Percentiles rank a stretch among this genome's conserved stretches.
phyloP scores from a whole-genome alignment of 441 rosid genomes.

The Daphne laureola region DNA sequence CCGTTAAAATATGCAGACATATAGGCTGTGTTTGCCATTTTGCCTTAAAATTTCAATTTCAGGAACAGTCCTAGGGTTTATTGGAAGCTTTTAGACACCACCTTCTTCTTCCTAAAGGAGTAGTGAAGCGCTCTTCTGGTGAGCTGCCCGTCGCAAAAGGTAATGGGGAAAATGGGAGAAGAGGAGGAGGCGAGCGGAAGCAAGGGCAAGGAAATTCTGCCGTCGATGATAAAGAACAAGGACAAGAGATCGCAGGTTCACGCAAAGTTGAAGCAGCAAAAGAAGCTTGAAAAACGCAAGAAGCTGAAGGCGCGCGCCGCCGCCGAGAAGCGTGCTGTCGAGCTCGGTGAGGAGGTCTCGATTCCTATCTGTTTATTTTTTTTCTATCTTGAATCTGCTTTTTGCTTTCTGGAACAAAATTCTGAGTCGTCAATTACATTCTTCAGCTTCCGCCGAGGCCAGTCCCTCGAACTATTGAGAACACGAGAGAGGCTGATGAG shows the following conservation, averaged over 20 bases:
- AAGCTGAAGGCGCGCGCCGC: slow-evolving; percentile 72
- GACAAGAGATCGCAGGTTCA: slow-evolving; percentile 74
- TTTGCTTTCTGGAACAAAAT: neutral
- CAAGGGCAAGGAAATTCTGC: slow-evolving; percentile 36
- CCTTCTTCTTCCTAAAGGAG: too few relatives aligned
- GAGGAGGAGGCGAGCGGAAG: slow-evolving; percentile 22
- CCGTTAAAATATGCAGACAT: too few relatives aligned
- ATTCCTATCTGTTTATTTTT: neutral
- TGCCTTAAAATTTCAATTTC: too few relatives aligned
- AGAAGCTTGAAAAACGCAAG: slow-evolving; percentile 83
- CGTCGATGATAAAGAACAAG: slow-evolving; percentile 89
- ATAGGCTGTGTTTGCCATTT: too few relatives aligned
- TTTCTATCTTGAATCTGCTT: neutral
- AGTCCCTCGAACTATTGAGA: slow-evolving; percentile 78
- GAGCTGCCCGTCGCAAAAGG: too few relatives aligned
- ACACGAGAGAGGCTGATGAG: slow-evolving; percentile 78
- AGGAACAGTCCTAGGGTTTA: too few relatives aligned
- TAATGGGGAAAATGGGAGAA: slow-evolving; percentile 3
- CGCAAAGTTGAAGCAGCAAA: slow-evolving; percentile 68
- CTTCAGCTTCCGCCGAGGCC: slow-evolving; percentile 62
- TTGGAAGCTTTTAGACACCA: too few relatives aligned
- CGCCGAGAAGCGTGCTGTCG: slow-evolving; percentile 64
- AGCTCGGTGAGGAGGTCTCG: slow-evolving; percentile 87
- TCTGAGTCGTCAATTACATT: neutral
- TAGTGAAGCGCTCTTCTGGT: too few relatives aligned